phyloP scores from a whole-genome alignment of 495 filamentous ascomycete genomes.

The Neurospora cerealis region DNA sequence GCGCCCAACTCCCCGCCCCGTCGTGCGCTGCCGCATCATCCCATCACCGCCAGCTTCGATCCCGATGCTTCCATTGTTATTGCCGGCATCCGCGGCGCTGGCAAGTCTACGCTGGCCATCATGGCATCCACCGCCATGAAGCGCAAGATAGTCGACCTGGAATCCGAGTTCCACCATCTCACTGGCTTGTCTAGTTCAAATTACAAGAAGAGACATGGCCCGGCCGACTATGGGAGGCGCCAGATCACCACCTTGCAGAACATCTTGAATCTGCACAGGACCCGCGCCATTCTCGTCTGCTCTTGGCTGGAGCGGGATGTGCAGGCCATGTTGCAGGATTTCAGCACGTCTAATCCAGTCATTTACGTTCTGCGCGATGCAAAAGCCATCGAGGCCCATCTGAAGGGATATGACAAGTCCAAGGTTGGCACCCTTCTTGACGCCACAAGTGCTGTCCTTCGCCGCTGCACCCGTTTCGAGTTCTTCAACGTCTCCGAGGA shows the following conservation, averaged over 20 bases:
- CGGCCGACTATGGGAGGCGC: slow-evolving; percentile 42
- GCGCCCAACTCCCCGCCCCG: slow-evolving; percentile 5
- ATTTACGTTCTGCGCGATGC: slow-evolving; percentile 57
- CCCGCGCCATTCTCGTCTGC: slow-evolving; percentile 56
- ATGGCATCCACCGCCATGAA: slow-evolving; percentile 55
- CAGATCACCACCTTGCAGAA: slow-evolving; percentile 47
- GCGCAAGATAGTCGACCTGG: slow-evolving; percentile 53
- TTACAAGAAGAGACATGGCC: slow-evolving; percentile 49
- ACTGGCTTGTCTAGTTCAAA: slow-evolving; percentile 48
- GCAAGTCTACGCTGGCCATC: slow-evolving; percentile 60
- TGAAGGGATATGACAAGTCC: slow-evolving; percentile 43
- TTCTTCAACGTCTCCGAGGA: slow-evolving; percentile 58
- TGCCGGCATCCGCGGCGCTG: slow-evolving; percentile 58
- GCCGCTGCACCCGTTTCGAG: slow-evolving; percentile 59
- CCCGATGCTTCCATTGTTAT: slow-evolving; percentile 55
- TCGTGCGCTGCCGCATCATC: not conserved
- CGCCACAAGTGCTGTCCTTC: slow-evolving; percentile 39
- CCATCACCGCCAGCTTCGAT: slow-evolving; percentile 28
- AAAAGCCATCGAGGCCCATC: slow-evolving; percentile 47
- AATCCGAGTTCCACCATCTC: slow-evolving; percentile 49
- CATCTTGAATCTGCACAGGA: slow-evolving; percentile 49
- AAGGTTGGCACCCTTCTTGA: slow-evolving; percentile 38
- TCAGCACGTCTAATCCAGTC: slow-evolving; percentile 52
- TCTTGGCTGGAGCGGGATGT: slow-evolving; percentile 44
- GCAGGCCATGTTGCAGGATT: slow-evolving; percentile 43